Evolutionary conservation across 2,329 filamentous ascomycete genomes (phyloP).

Genomic region (Penicillium expansum): DNA sequence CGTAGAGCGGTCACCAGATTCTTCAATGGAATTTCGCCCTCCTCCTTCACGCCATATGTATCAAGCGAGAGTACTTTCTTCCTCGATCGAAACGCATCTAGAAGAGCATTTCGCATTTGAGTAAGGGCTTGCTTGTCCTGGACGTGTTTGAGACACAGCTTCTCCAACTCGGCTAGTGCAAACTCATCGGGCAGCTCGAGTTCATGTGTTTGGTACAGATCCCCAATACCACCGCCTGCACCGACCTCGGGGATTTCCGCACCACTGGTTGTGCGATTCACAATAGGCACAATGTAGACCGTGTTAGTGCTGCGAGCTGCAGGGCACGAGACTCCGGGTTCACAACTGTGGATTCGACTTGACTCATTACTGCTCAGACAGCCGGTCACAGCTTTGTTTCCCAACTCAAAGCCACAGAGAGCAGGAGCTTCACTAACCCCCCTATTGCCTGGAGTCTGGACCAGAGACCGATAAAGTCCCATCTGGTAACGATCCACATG

Average conservation of each 20-base stretch:
- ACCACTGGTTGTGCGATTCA: constrained; percentile 59
- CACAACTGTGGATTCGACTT: constrained; percentile 79
- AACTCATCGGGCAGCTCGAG: constrained; percentile 56
- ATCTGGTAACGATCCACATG: constrained; percentile 83
- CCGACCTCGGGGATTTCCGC: constrained; percentile 69
- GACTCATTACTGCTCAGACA: constrained; percentile 65
- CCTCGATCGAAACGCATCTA: constrained; percentile 33
- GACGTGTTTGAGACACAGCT: constrained; percentile 48
- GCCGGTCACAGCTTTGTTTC: constrained; percentile 67
- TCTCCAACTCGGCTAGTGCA: constrained; percentile 53
- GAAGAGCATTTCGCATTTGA: constrained; percentile 31
- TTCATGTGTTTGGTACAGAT: constrained; percentile 66
- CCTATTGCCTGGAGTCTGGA: constrained; percentile 40
- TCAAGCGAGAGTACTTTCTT: constrained; percentile 39
- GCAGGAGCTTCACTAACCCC: constrained; percentile 60
- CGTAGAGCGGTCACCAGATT: constrained; percentile 35
- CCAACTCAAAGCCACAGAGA: constrained; percentile 70
- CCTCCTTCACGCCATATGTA: constrained; percentile 37
- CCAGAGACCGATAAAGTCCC: constrained; percentile 66
- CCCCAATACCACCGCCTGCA: constrained; percentile 74
- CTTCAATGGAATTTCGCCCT: constrained; percentile 38
- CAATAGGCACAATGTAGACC: constrained; percentile 75
- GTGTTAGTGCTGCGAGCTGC: constrained; percentile 49
- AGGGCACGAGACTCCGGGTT: constrained; percentile 58
- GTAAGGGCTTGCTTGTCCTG: constrained; percentile 29